phyloP scores from a whole-genome alignment of 1,284 basidiomycete genomes.

The Fomitopsis schrenkii region DNA sequence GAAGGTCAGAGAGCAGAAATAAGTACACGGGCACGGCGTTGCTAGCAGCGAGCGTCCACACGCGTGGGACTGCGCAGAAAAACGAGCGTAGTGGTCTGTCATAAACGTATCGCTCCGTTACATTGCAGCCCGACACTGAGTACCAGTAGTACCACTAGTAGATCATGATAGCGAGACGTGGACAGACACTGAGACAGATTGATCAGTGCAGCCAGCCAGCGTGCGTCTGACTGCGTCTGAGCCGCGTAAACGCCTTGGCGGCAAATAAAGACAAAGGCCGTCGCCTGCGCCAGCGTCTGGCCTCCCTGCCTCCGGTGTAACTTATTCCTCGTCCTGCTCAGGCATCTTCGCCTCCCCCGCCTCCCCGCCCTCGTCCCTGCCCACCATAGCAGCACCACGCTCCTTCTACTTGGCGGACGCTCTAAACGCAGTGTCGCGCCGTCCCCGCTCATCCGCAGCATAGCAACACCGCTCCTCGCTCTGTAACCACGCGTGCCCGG shows the following conservation, averaged over 20 bases:
- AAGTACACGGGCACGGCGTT: not conserved
- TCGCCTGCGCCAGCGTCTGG: not conserved
- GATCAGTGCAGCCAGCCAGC: not conserved
- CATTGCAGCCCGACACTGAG: not conserved
- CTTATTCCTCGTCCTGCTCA: conserved; percentile 11
- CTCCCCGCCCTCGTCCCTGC: conserved; percentile 14
- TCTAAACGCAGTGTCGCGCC: conserved; percentile 16
- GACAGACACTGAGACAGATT: not conserved
- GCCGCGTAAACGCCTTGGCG: not conserved
- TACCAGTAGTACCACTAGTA: too few relatives aligned
- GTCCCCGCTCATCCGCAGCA: conserved; percentile 23
- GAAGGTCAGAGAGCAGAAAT: not conserved
- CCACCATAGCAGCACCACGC: conserved; percentile 24
- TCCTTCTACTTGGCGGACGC: conserved; percentile 20
- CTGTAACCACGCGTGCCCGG: conserved; percentile 5
- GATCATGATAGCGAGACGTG: too few relatives aligned
- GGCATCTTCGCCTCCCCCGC: conserved; percentile 5
- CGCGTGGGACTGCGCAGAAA: not conserved
- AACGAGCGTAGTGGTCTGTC: not conserved
- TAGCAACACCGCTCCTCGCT: conserved; percentile 1
- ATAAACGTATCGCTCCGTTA: too few relatives aligned
- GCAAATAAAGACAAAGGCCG: conserved; percentile 12
- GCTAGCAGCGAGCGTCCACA: not conserved
- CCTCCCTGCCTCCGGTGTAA: conserved; percentile 1
- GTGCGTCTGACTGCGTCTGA: not conserved